Base-by-base conservation (phyloP, 2,329 filamentous ascomycete genomes). In the Hypoxylon sp. region DNA sequence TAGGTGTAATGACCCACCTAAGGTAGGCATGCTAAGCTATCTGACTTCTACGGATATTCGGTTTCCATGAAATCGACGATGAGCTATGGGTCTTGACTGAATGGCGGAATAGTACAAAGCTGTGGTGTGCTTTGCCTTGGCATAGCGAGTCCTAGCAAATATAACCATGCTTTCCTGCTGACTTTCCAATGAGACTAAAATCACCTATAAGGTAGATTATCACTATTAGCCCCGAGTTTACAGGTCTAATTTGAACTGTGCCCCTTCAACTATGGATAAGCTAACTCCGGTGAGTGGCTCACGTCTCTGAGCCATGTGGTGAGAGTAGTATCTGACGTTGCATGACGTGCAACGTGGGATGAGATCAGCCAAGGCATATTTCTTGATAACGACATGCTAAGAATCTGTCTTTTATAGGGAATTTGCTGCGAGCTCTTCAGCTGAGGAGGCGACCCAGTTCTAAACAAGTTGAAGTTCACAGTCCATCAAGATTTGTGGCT, bases 351-450 rank as follows among this genome's bases (percentile, higher is more conserved):
- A 44, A 44, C 40, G 42, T 42, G 46, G 25, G 40, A 46, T 56
- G 14, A 11, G n/a, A 46, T 30, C 14, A 20, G 40, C 42, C 40
- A 46, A 56, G 54, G 54, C 54, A 56, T 40, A 56, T 14, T 56
- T 11, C 14, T 27, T 42, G 22, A 17, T 40, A 42, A 17, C 10
- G 3, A 8, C 13, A 5, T 42, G 56, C 44, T 31, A 49, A 50
- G 44, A 46, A 40, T 37, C 6, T 27, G 7, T 37, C 13, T 33
- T 17, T 2, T 22, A 30, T 31, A 30, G 54, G 54, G 20, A 22
- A 31, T 31, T 30, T 3, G 22, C n/a, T n/a, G 37, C 54, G 37
- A 56, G 25, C 25, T 5, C 25, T 27, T 27, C 25, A 27, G 25
- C 25, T 33, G 25, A 22, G 11, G 33, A 37, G 13, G 40, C 40